phyloP scores from a whole-genome alignment of 1,284 basidiomycete species.

The Cryptococcus sp. region DNA sequence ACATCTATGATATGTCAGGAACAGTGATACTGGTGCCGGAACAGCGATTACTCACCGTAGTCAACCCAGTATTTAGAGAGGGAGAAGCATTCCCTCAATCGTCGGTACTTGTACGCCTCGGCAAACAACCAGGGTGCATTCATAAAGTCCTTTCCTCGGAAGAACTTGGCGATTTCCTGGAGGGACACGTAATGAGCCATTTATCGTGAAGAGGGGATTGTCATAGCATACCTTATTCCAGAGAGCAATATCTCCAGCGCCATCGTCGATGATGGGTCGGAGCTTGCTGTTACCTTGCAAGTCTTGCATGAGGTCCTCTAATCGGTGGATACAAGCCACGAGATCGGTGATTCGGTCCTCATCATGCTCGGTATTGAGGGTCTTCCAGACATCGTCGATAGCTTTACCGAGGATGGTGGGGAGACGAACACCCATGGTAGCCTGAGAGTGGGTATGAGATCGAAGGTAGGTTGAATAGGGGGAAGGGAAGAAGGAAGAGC shows the following conservation, averaged over 20 bases:
- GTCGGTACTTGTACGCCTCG: slow-evolving; percentile 96
- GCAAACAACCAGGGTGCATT: slow-evolving; percentile 91
- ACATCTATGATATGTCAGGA: slow-evolving; percentile 34
- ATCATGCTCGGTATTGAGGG: slow-evolving; percentile 75
- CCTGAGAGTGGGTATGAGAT: slow-evolving; percentile 43
- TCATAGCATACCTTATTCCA: slow-evolving; percentile 74
- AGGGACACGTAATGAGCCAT: not conserved
- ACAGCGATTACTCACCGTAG: slow-evolving; percentile 56
- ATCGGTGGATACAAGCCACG: slow-evolving; percentile 76
- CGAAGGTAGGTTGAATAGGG: not conserved
- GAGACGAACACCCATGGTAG: slow-evolving; percentile 87
- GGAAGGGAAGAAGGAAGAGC: not conserved
- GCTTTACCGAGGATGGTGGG: slow-evolving; percentile 95
- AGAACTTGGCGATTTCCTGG: slow-evolving; percentile 79
- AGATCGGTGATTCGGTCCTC: slow-evolving; percentile 87
- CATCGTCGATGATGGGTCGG: slow-evolving; percentile 83
- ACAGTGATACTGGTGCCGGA: too few relatives aligned
- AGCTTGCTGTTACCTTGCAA: slow-evolving; percentile 73
- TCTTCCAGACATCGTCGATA: slow-evolving; percentile 85
- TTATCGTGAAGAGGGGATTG: not conserved
- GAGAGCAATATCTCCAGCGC: slow-evolving; percentile 86
- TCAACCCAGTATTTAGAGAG: slow-evolving; percentile 85
- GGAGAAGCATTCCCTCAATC: slow-evolving; percentile 92
- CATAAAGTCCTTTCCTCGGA: slow-evolving; percentile 96
- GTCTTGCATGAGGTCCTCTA: slow-evolving; percentile 76